These are phyloP conservation scores for Yamadazyma triangularis DNA, from an alignment of 1,139 yeast species.

Conservation along the genomic window DNA sequence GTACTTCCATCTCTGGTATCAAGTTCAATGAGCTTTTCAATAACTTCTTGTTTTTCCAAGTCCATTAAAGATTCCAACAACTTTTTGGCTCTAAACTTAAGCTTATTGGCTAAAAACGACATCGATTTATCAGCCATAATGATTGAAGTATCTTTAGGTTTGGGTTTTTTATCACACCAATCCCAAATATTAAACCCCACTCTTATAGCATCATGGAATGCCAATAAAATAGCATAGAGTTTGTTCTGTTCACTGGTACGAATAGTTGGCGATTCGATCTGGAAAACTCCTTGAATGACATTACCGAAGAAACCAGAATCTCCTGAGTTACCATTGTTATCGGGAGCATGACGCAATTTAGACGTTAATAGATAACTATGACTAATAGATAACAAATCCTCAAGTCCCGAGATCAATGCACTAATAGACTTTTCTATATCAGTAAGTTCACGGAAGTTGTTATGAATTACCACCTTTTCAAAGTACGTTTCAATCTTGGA, in stretches of 20 bases:
- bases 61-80: slow-evolving; percentile 65
- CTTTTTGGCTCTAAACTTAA: slow-evolving; percentile 69
- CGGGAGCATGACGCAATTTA: slow-evolving; percentile 19
- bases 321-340: slow-evolving; percentile 10
- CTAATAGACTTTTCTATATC: slow-evolving; percentile 46
- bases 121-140: slow-evolving; percentile 37
- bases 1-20: slow-evolving; percentile 17
- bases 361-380: slow-evolving; percentile 50
- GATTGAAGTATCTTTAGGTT: slow-evolving; percentile 8
- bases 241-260: slow-evolving; percentile 52
- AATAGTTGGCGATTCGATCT: slow-evolving; percentile 65
- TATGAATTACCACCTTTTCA: slow-evolving; percentile 11
- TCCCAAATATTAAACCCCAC: slow-evolving; percentile 64
- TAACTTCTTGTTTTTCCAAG: slow-evolving; percentile 68
- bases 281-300: slow-evolving; percentile 84
- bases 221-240: slow-evolving; percentile 50
- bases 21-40: slow-evolving; percentile 56
- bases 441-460: slow-evolving; percentile 17
- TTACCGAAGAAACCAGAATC: slow-evolving; percentile 57
- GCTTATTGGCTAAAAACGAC: slow-evolving; percentile 59
- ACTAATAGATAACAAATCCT: slow-evolving; percentile 56
- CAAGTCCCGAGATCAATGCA: slow-evolving; percentile 57
- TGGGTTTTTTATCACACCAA: slow-evolving; percentile 59
- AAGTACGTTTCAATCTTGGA: slow-evolving; percentile 39
- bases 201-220: slow-evolving; percentile 59